Percentiles rank a stretch among this genome's conserved stretches.
Conservation (phyloP, 1,284 basidiomycete species). For the Taiwanofungus camphoratus region DNA sequence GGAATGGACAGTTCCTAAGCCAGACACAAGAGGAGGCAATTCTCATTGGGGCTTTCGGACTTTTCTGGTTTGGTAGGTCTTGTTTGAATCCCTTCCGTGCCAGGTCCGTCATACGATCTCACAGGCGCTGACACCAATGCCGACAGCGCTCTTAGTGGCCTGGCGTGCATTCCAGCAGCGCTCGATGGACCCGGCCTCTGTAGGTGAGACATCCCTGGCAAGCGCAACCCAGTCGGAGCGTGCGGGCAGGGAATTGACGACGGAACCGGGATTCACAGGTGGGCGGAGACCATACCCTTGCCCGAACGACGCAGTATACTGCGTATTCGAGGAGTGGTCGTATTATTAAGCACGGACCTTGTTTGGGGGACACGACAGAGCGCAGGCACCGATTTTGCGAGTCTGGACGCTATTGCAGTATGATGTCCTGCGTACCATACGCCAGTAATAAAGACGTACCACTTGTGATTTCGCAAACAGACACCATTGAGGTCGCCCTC, state of each 20-base stretch:
- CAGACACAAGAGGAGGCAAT: constrained; percentile 66
- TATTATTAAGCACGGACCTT: constrained; percentile 38
- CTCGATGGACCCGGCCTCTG: constrained; percentile 11
- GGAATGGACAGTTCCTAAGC: constrained; percentile 49
- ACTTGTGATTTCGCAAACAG: too few relatives aligned
- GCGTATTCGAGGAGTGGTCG: constrained; percentile 67
- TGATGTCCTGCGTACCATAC: too few relatives aligned
- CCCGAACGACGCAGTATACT: constrained; percentile 52
- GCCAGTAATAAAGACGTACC: too few relatives aligned
- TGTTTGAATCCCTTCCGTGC: background rate
- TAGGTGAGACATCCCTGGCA: constrained; percentile 11
- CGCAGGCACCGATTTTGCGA: too few relatives aligned
- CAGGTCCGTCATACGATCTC: too few relatives aligned
- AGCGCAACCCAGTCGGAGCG: constrained; percentile 12
- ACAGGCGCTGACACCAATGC: background rate
- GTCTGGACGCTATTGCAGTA: too few relatives aligned
- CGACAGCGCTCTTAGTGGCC: constrained; percentile 29
- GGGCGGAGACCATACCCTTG: constrained; percentile 45
- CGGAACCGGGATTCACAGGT: constrained; percentile 28
- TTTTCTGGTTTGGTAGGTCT: constrained; percentile 66
- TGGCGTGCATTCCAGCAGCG: constrained; percentile 23
- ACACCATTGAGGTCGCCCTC: too few relatives aligned
- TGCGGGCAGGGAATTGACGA: constrained; percentile 6
- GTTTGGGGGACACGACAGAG: background rate
- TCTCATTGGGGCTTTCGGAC: constrained; percentile 60